Evolutionary conservation across 1,284 basidiomycete species (phyloP).

Genomic region (Heliocybe sulcata): DNA sequence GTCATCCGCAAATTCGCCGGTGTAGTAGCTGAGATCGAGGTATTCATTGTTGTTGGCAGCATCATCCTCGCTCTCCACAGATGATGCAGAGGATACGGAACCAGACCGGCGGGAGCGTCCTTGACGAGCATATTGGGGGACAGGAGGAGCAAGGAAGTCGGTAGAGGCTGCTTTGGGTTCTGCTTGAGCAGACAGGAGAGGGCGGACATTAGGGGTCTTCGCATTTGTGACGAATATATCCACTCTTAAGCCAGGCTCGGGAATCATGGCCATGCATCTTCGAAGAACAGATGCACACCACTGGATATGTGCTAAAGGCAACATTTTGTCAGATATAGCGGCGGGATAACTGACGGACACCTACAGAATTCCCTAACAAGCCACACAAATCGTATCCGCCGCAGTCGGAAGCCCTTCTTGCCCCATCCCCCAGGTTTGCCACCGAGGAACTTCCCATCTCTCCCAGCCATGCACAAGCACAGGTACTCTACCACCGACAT

Average conservation of each 20-base stretch:
- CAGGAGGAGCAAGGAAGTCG: constrained; percentile 34
- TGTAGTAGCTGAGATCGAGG: constrained; percentile 43
- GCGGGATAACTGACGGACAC: constrained; percentile 17
- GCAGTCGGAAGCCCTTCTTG: constrained; percentile 37
- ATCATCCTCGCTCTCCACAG: constrained; percentile 26
- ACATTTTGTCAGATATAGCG: background rate
- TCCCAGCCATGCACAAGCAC: constrained; percentile 53
- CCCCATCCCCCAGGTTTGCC: constrained; percentile 36
- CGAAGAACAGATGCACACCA: constrained; percentile 75
- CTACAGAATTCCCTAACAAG: constrained; percentile 75
- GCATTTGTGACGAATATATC: constrained; percentile 78
- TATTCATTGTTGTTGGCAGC: constrained; percentile 22
- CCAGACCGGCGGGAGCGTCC: constrained; percentile 7
- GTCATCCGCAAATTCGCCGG: constrained; percentile 23
- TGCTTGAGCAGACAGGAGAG: constrained; percentile 5
- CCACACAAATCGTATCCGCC: constrained; percentile 78
- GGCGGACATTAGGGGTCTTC: constrained; percentile 13
- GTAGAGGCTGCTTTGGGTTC: constrained; percentile 4
- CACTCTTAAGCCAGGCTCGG: constrained; percentile 53
- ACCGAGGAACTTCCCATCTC: constrained; percentile 39
- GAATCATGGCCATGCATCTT: constrained; percentile 59
- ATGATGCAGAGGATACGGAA: constrained; percentile 17
- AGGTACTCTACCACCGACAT: constrained; percentile 68
- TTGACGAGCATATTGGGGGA: constrained; percentile 18
- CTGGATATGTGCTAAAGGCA: constrained; percentile 61